Evolutionary conservation across 2,329 filamentous ascomycete genomes (phyloP), one percentile per base, ranked within the genome.

Genomic region (Curvularia hawaiiensis): DNA sequence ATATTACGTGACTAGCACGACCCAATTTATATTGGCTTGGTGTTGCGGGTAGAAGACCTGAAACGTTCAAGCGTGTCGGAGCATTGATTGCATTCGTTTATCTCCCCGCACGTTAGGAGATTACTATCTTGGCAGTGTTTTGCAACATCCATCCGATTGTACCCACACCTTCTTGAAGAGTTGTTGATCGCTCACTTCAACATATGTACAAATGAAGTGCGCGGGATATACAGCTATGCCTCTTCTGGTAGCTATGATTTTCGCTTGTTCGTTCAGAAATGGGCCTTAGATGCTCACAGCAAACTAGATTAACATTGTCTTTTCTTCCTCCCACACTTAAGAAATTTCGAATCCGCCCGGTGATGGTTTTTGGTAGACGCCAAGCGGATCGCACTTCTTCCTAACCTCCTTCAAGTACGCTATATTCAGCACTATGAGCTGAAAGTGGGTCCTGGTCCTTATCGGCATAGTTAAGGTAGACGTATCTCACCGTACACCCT

Each of bases 31-130:
- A 58, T 54, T 54, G 54, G 44, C 54, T 60, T 60, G 58, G 48
- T 52, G 40, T 46, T 44, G 43, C 48, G 54, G 35, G 40, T 20
- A 51, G 12, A 35, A 5, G 33, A 16, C 24, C 38, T 60, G 51
- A 60, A 58, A 60, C 39, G 49, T 28, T 54, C 54, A 60, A 54
- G 58, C 47, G 47, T 35, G 47, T 60, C 58, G 51, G 54, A 52
- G 31, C 28, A 41, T 45, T 58, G 26, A 58, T 54, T 60, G 54
- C 30, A 44, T 57, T 14, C 31, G 40, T 44, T 11, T 38, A 43
- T 12, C 20, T 28, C 41, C 33, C 58, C 59, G 48, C 59, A 52
- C n/a, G 51, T 31, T 41, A 44, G 30, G 35, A 49, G 30, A 57
- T 53, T 57, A 30, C 30, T 8, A 48, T 24, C 39, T 57, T 35